Evolutionary conservation across 768 basidiomycete genomes (phyloP).

Genomic region (Lactarius sanguifluus): DNA sequence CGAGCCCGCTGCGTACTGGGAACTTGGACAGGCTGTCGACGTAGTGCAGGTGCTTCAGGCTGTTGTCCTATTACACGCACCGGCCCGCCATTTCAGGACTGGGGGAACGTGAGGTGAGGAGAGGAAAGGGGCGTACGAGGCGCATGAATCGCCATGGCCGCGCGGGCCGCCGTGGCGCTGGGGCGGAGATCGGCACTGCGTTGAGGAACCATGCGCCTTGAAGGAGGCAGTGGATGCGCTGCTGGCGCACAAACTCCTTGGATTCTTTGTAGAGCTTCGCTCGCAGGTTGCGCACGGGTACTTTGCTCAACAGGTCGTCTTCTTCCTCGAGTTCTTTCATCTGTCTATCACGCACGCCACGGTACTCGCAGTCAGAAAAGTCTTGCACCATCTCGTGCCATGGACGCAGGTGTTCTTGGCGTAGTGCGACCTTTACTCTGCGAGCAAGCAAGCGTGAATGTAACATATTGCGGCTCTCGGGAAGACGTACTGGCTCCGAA

Average conservation of each 20-base stretch:
- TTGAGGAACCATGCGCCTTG: constrained; percentile 94
- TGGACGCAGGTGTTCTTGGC: constrained; percentile 66
- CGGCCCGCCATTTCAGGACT: background rate
- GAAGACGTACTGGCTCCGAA: constrained; percentile 75
- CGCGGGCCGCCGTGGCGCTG: constrained; percentile 51
- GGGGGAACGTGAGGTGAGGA: background rate
- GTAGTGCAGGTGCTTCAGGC: constrained; percentile 79
- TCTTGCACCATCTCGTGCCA: constrained; percentile 87
- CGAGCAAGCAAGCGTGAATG: background rate
- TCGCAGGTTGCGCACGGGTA: constrained; percentile 81
- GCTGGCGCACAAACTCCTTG: constrained; percentile 84
- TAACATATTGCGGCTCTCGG: background rate
- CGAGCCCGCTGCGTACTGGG: constrained; percentile 73
- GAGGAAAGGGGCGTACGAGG: constrained; percentile 48
- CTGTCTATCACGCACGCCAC: constrained; percentile 81
- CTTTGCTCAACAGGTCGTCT: constrained; percentile 83
- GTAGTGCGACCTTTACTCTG: constrained; percentile 76
- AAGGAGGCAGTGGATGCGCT: constrained; percentile 82
- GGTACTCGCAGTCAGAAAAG: constrained; percentile 80
- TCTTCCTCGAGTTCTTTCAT: constrained; percentile 88
- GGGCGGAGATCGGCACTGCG: constrained; percentile 52
- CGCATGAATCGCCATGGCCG: constrained; percentile 87
- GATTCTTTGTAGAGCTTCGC: constrained; percentile 88
- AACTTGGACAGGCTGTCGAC: constrained; percentile 81
- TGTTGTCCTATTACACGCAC: constrained; percentile 55